Base-by-base conservation (phyloP, 345 rosid genomes). In the Arabidopsis arenosa region DNA sequence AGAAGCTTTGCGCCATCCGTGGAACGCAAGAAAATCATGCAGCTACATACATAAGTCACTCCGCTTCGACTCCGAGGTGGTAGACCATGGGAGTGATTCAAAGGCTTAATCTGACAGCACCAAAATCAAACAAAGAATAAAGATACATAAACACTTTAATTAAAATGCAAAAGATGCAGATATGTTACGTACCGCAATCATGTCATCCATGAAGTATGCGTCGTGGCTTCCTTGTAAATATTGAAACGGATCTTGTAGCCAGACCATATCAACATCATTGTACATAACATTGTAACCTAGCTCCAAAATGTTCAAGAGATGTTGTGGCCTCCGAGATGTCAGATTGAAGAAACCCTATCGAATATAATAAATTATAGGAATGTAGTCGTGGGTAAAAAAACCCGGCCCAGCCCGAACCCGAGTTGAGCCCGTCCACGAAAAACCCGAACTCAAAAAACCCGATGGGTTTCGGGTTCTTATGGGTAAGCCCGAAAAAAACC, bases 161-260 rank as follows among this genome's bases (percentile, higher is more conserved):
- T 1, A 47, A 54, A 57, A 47, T 32, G 17, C 12, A 5, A 30
- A 41, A 23, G 18, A 52, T 18, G 59, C 3, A 12, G 70, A 33
- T 11, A 44, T 53, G 37, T 59, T 53, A 73, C 90, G 28, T 83
- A 93, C 98, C 23, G 84, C 80, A 55, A 82, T 64, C 92, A 85
- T 87, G 75, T 93, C 97, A 82, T 93, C 98, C 0, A 87, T 88
- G 84, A 93, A 93, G 96, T 90, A 93, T 13, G 83, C 90, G 84
- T 93, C 98, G 15, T 93, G 97, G 33, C 68, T 77, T 64, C 97
- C 98, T 72, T 82, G 72, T 63, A 91, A 47, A 85, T 89, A 91
- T 11, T 75, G 81, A 75, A 93, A 93, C 4, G 97, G 97, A 85
- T 93, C 97, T 71, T 75, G 83, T 64, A 93, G 45, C 98, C 74